Percentiles rank a stretch among this genome's conserved stretches.
Conservation (phyloP, 2,329 filamentous ascomycete genomes). For the Thelonectria blattea region DNA sequence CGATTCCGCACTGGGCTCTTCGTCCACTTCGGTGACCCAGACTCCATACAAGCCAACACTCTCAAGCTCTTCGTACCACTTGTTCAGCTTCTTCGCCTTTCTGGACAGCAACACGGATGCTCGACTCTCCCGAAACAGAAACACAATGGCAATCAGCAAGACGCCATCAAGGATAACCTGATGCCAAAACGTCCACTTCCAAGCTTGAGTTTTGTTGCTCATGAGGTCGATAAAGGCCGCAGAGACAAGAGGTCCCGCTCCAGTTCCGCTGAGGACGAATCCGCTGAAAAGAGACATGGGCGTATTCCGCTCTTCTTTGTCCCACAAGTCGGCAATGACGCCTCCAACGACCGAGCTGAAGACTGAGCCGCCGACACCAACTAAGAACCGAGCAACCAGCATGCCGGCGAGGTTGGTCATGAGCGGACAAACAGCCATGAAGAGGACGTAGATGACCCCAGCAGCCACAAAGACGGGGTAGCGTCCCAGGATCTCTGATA, state of each 20-base stretch:
- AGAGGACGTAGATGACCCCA: conserved; percentile 73
- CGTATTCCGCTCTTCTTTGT: conserved; percentile 78
- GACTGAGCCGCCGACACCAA: conserved; percentile 76
- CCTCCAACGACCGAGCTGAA: conserved; percentile 94
- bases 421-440: conserved; percentile 75
- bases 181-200: conserved; percentile 91
- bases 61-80: conserved; percentile 80
- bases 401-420: conserved; percentile 74
- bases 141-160: conserved; percentile 64
- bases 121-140: conserved; percentile 82
- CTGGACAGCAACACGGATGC: conserved; percentile 79
- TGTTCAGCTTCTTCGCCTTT: conserved; percentile 76
- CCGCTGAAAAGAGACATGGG: conserved; percentile 92
- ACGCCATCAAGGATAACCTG: conserved; percentile 74
- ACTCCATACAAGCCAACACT: conserved; percentile 61
- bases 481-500: conserved; percentile 87
- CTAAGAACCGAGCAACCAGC: conserved; percentile 75
- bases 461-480: conserved; percentile 80
- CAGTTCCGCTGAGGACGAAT: conserved; percentile 77
- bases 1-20: conserved; percentile 24
- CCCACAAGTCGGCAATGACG: conserved; percentile 86
- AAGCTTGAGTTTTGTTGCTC: conserved; percentile 52
- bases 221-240: conserved; percentile 71
- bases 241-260: conserved; percentile 75
- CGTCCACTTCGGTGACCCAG: conserved; percentile 40